Base-by-base conservation (phyloP, 2,329 filamentous ascomycete genomes). In the Clonostachys byssicola region DNA sequence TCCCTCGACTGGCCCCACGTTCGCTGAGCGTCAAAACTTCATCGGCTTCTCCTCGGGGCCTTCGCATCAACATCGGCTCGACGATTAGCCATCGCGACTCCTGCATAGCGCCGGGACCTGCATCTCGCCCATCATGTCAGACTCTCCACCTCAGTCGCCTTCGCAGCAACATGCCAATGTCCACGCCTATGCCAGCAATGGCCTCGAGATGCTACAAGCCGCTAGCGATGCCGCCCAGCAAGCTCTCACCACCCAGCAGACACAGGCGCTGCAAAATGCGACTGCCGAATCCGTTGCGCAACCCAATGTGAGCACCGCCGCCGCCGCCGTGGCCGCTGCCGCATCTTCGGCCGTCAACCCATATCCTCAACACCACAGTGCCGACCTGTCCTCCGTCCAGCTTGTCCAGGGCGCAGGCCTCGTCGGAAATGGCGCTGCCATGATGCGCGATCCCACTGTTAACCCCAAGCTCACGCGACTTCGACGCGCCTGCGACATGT, bases 401-500 rank as follows among this genome's bases (percentile, higher is more conserved):
- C 53, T 44, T 34, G 33, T 30, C 33, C 47, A 30, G 16, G 39
- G n/a, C 16, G 47, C 45, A 40, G n/a, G 45, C 12, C 20, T 44
- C 12, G 30, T 49, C 14, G 23, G 36, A n/a, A 54, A 33, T 35
- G 42, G 52, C 34, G 48, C 51, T 38, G 55, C 53, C 44, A 48
- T 56, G 23, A 58, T 63, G 53, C 64, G 68, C 39, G 70, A 73
- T 47, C 67, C 69, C 8, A 67, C 64, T 12, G 60, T 72, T 46
- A 73, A 73, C 47, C 70, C 69, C 14, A 81, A 80, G 62, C 65
- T 77, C 42, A 81, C 77, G 30, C 74, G 79, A 7, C 68, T 83
- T 34, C 70, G 79, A 49, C 74, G 79, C 44, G 79, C 79, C 13
- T 83, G 79, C 54, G 79, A 83, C 53, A 77, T 83, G 71, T 83